phyloP scores from a whole-genome alignment of 2,329 filamentous ascomycete genomes.

The Scedosporium apiospermum region DNA sequence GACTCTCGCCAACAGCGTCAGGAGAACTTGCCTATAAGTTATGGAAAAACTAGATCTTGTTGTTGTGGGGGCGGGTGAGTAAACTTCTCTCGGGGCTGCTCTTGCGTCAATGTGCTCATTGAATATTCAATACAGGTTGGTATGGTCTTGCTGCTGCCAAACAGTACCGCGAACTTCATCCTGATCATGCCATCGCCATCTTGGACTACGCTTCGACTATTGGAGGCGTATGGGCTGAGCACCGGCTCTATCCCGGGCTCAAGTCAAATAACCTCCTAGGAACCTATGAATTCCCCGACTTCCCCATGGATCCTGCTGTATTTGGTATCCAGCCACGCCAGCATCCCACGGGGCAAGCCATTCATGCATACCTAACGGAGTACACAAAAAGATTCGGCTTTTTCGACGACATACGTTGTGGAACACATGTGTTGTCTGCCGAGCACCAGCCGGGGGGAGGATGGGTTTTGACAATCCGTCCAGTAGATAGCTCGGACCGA shows the following conservation, averaged over 20 bases:
- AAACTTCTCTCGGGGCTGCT: neutral
- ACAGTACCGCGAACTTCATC: conserved; percentile 50
- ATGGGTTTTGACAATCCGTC: conserved; percentile 30
- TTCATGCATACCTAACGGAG: conserved; percentile 37
- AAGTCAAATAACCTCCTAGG: conserved; percentile 67
- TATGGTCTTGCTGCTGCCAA: conserved; percentile 53
- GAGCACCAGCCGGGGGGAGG: conserved; percentile 30
- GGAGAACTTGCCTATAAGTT: neutral
- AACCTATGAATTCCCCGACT: conserved; percentile 65
- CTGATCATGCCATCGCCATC: conserved; percentile 43
- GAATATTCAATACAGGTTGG: conserved; percentile 24
- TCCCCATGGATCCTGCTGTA: conserved; percentile 52
- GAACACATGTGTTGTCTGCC: conserved; percentile 29
- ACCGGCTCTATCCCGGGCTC: conserved; percentile 58
- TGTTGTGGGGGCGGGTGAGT: conserved; percentile 28
- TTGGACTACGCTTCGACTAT: conserved; percentile 47
- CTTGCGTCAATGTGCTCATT: neutral
- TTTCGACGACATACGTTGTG: conserved; percentile 26
- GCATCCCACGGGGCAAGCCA: conserved; percentile 36
- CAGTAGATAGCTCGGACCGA: conserved; percentile 47
- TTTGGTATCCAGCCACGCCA: conserved; percentile 37
- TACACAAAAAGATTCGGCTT: conserved; percentile 35
- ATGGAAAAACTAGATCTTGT: conserved; percentile 3
- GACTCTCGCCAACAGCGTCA: neutral
- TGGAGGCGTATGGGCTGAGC: conserved; percentile 62